Percentiles rank a stretch among this genome's conserved stretches.
Evolutionary conservation across 192 early-diverging fungal species (phyloP).

Genomic region (Spinellus fusiger): DNA sequence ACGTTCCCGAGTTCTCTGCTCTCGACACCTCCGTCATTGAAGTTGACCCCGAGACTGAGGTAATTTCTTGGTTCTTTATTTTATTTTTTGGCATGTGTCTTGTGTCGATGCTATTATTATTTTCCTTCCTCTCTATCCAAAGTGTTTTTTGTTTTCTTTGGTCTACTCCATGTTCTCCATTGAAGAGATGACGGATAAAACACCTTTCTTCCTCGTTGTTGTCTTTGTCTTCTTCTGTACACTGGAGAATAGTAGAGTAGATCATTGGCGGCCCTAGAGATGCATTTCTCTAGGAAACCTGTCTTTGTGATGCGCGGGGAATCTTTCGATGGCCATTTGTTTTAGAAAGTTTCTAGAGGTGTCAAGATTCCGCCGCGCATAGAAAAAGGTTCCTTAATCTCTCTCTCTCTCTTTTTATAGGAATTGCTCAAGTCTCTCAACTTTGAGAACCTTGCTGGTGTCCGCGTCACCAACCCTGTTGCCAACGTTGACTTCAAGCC

Average conservation of each 20-base stretch:
- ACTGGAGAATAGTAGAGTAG: neutral
- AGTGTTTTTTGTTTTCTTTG: neutral
- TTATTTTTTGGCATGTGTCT: neutral
- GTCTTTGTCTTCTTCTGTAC: too few relatives aligned
- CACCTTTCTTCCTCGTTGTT: too few relatives aligned
- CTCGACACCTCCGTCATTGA: conserved; percentile 86
- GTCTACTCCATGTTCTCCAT: neutral
- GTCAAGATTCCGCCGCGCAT: conserved; percentile 26
- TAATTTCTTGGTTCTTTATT: conserved; percentile 23
- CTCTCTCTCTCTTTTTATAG: conserved; percentile 33
- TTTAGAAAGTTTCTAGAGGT: conserved; percentile 13
- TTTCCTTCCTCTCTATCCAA: too few relatives aligned
- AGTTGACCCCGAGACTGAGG: conserved; percentile 91
- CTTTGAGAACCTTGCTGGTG: conserved; percentile 87
- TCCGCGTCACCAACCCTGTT: conserved; percentile 57
- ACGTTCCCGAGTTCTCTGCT: conserved; percentile 97
- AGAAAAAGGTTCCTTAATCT: conserved; percentile 4
- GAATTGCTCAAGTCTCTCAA: conserved; percentile 93
- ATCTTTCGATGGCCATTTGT: conserved; percentile 31
- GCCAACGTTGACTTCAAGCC: conserved; percentile 26
- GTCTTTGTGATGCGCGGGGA: conserved; percentile 9
- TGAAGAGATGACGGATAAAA: too few relatives aligned
- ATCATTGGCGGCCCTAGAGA: neutral
- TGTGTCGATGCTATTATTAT: neutral
- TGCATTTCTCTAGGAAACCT: neutral